phyloP scores from a whole-genome alignment of 108 stramenopile genomes.

The Epithemia pelagica region DNA sequence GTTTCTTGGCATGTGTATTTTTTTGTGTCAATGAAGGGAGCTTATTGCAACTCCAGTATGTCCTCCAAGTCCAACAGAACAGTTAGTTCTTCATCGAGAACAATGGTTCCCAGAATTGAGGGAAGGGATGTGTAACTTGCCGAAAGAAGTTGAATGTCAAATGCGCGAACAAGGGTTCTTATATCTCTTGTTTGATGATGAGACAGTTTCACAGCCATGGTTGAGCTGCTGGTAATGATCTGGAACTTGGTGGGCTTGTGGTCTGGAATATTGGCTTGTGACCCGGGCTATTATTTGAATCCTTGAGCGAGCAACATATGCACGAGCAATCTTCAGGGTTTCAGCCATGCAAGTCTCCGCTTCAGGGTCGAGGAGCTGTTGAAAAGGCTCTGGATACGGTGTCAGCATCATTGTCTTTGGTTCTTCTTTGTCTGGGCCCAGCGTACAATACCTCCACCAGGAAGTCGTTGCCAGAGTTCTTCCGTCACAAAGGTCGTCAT shows the following conservation, averaged over 20 bases:
- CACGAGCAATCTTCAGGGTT: constrained; percentile 75
- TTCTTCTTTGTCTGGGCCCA: constrained; percentile 77
- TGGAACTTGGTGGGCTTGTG: constrained; percentile 72
- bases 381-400: constrained; percentile 70
- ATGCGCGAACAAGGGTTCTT: constrained; percentile 73
- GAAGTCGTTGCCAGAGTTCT: constrained; percentile 99
- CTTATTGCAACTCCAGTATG: constrained; percentile 58
- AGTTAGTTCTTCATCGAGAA: constrained; percentile 79
- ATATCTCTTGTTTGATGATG: constrained; percentile 70
- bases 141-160: constrained; percentile 50
- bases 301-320: constrained; percentile 75
- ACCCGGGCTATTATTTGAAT: too few relatives aligned
- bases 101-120: constrained; percentile 59
- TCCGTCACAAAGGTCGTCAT: constrained; percentile 99
- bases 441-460: constrained; percentile 88
- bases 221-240: constrained; percentile 55
- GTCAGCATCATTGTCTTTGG: constrained; percentile 93
- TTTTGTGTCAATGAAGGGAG: not conserved
- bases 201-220: constrained; percentile 27
- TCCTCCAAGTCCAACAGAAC: constrained; percentile 92
- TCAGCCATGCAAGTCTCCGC: constrained; percentile 64
- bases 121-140: constrained; percentile 47
- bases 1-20: too few relatives aligned
- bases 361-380: not conserved
- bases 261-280: constrained; percentile 79